Conservation (phyloP, 257 asterid species). For the Pogostemon cablin region DNA sequence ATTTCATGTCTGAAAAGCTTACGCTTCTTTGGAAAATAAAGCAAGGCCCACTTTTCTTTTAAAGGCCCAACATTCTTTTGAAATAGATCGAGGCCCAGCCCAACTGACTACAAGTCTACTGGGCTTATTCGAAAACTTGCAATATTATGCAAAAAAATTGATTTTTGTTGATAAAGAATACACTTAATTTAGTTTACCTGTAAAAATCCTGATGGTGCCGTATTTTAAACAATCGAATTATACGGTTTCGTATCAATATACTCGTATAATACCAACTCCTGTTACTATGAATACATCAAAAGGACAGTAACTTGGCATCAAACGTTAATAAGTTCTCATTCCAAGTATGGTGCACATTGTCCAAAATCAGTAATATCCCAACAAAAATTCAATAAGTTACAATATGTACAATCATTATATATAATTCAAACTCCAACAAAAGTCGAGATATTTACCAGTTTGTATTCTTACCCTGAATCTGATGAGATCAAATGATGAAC, state of each 20-base stretch:
- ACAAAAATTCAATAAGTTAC: not conserved
- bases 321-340: not conserved
- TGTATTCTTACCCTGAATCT: conserved; percentile 12
- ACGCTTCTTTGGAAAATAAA: too few relatives aligned
- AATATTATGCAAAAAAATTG: too few relatives aligned
- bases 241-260: too few relatives aligned
- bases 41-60: not conserved
- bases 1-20: too few relatives aligned
- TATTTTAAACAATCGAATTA: too few relatives aligned
- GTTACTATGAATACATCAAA: not conserved
- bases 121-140: not conserved
- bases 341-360: not conserved
- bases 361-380: not conserved
- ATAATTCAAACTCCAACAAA: conserved; percentile 14
- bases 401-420: conserved; percentile 20
- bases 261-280: not conserved
- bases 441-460: conserved; percentile 16
- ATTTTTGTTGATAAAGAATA: too few relatives aligned
- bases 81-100: not conserved
- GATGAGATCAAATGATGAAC: not conserved
- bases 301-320: not conserved
- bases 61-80: not conserved
- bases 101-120: not conserved
- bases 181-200: too few relatives aligned
- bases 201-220: too few relatives aligned